phyloP scores from a whole-genome alignment of 768 basidiomycete species.

The Termitomyces sp. region DNA sequence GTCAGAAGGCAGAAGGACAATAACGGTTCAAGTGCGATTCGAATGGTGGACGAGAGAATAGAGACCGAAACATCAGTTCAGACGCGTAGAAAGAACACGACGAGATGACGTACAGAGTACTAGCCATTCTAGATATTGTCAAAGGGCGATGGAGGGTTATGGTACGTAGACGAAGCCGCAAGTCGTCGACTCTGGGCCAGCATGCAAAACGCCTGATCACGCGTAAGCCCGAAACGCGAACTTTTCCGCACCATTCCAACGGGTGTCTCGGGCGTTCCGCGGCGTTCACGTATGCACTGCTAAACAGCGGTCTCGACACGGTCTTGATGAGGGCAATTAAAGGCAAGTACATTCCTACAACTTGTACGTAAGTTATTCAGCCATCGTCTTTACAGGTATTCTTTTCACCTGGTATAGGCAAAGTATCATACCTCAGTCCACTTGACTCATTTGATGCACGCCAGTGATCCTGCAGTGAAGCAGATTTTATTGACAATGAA shows the following conservation, averaged over 20 bases:
- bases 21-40: not conserved
- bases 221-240: not conserved
- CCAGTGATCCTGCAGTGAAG: slow-evolving; percentile 46
- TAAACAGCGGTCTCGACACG: slow-evolving; percentile 33
- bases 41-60: not conserved
- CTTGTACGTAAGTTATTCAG: not conserved
- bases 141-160: not conserved
- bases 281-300: not conserved
- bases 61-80: not conserved
- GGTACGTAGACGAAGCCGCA: not conserved
- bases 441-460: slow-evolving; percentile 53
- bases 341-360: not conserved
- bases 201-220: slow-evolving; percentile 1
- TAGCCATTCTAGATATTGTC: not conserved
- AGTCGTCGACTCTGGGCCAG: slow-evolving; percentile 1
- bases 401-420: slow-evolving; percentile 20
- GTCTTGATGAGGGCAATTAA: slow-evolving; percentile 28
- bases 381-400: not conserved
- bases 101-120: not conserved
- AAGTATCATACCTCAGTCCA: slow-evolving; percentile 60
- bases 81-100: not conserved
- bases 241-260: not conserved
- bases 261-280: not conserved
- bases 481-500: slow-evolving; percentile 84
- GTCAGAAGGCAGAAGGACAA: not conserved